These are phyloP conservation scores for Micractinium sp. DNA, from an alignment of 139 green algal genomes.

Conservation along the genomic window DNA sequence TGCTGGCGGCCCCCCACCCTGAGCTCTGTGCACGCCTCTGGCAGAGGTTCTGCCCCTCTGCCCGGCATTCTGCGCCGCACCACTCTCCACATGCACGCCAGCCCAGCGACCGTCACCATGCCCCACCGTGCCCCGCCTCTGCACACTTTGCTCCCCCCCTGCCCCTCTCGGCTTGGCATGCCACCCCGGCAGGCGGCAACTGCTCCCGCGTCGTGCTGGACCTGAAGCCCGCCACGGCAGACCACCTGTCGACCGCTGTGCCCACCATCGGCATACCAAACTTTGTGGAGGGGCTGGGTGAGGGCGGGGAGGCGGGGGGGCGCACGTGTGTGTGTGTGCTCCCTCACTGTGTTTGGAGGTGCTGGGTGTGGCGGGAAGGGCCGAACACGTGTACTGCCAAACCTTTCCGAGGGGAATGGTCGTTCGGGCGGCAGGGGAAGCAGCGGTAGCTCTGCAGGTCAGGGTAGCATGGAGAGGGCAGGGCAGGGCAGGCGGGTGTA, in stretches of 20 bases:
- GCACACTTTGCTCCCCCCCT: neutral
- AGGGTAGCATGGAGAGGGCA: neutral
- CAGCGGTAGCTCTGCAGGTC: no score
- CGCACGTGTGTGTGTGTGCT: no score
- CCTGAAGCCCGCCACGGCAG: neutral
- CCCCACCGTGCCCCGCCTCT: neutral
- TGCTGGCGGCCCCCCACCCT: neutral
- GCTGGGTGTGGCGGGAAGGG: no score
- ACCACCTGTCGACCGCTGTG: neutral
- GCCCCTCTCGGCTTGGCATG: neutral
- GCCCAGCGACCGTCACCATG: no score
- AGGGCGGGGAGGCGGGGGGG: neutral
- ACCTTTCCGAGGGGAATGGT: no score
- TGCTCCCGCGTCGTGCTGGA: neutral
- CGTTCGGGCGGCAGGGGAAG: no score
- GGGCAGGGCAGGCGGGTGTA: neutral
- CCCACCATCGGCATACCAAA: slow-evolving; percentile 25
- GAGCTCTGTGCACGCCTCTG: neutral
- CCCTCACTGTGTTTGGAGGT: no score
- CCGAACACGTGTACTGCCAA: no score
- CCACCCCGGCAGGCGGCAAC: neutral
- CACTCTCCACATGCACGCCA: neutral
- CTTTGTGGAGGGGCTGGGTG: slow-evolving; percentile 28
- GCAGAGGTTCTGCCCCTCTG: neutral
- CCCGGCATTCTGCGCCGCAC: neutral